These are phyloP conservation scores for Basidiobolus meristosporus DNA, from an alignment of 371 early-diverging fungal species.

Conservation along the genomic window DNA sequence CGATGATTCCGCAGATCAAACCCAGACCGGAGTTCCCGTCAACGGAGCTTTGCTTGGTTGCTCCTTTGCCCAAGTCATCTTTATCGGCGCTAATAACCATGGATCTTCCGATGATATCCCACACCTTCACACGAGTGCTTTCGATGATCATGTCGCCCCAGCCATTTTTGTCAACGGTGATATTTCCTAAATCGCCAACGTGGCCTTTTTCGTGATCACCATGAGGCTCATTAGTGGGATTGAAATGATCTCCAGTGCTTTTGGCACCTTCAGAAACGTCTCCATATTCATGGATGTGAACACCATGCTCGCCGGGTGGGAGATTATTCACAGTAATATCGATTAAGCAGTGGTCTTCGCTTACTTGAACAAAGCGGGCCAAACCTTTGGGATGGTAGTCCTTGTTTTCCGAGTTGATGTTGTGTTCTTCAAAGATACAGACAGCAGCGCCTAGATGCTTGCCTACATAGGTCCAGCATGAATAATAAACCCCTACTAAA, in stretches of 20 bases:
- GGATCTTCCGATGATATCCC: conserved; percentile 76
- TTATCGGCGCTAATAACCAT: conserved; percentile 37
- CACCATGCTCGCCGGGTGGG: conserved; percentile 39
- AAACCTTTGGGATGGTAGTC: conserved; percentile 38
- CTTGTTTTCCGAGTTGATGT: conserved; percentile 8
- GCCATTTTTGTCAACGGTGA: conserved; percentile 44
- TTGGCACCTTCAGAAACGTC: conserved; percentile 40
- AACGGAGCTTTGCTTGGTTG: conserved; percentile 7
- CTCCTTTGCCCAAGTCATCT: conserved; percentile 26
- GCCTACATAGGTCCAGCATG: conserved; percentile 3
- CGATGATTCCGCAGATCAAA: conserved; percentile 62
- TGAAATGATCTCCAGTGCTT: conserved; percentile 33
- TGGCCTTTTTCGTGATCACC: conserved; percentile 30
- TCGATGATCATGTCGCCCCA: conserved; percentile 60
- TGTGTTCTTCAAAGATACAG: conserved; percentile 60
- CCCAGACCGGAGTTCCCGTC: conserved; percentile 44
- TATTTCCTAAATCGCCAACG: conserved; percentile 44
- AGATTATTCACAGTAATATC: conserved; percentile 58
- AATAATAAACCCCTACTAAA: not conserved
- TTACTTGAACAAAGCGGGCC: conserved; percentile 63
- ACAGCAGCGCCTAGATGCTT: conserved; percentile 65
- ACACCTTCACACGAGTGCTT: conserved; percentile 44
- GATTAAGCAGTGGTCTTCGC: conserved; percentile 38
- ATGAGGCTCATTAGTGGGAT: conserved; percentile 25
- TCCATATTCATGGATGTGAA: conserved; percentile 62